Evolutionary conservation across 1,139 yeast genomes (phyloP), one percentile per base, ranked within the genome.

Genomic region (Pichiaceae sp.): DNA sequence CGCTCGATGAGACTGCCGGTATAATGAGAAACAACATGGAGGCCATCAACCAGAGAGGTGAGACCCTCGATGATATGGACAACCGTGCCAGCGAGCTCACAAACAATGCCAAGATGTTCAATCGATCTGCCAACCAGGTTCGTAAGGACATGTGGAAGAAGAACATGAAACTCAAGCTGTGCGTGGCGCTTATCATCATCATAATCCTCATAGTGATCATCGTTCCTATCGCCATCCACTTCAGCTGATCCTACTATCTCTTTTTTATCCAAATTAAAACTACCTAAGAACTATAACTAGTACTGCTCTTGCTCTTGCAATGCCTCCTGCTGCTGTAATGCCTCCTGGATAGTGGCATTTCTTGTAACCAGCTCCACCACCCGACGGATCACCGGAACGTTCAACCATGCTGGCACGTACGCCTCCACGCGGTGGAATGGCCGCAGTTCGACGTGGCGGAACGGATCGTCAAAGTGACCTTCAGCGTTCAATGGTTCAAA

Each of bases 81-180:
- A 94, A 85, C 60, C 85, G 89, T 60, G 93, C 97, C 14, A 96
- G 87, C 54, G 86, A 85, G 60, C 72, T 91, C 55, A 96, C 95
- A 30, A 86, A 81, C 37, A 76, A 89, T 37, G 98, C 99, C 6
- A 94, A 86, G 53, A 94, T 96, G 25, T 93, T 93, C 69, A 85
- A 95, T 60, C 76, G 95, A 59, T 95, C 96, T 31, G 98, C 98
- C 41, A 91, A 89, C 64, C 78, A 95, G 53, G 97, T 91, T 35
- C 83, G 99, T 66, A 93, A 89, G 63, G 95, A 87, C 59, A 91
- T 91, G 97, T 91, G 98, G 98, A 84, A 95, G 86, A 91, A 93
- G 63, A 96, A 91, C 60, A 74, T 93, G 75, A 91, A 91, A 68
- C 84, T 91, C 94, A 80, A 95, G 61, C 68, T 89, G 70, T 91